These are phyloP conservation scores for Bretschneidera sinensis DNA, from an alignment of 345 rosid genomes.

Conservation along the genomic window DNA sequence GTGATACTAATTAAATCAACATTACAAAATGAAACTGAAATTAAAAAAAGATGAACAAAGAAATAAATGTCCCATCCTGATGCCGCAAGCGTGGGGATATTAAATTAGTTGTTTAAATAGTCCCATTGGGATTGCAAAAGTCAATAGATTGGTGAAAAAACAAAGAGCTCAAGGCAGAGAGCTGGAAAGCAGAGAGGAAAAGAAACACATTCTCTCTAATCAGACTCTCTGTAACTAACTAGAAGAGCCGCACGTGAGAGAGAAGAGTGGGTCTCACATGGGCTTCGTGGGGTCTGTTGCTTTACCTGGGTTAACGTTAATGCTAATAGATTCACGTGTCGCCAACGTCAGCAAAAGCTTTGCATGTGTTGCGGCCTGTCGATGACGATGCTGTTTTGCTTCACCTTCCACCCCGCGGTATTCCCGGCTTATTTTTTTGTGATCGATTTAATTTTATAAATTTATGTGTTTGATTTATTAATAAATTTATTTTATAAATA, in stretches of 20 bases:
- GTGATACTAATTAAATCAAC: background rate
- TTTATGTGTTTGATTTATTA: no score
- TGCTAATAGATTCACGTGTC: slow-evolving; percentile 42
- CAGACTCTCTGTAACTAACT: no score
- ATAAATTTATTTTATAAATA: no score
- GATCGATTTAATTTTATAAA: no score
- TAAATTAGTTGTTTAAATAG: background rate
- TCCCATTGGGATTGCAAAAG: slow-evolving; percentile 20
- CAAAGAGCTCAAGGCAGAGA: no score
- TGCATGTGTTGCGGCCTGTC: slow-evolving; percentile 50
- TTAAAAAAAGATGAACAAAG: background rate
- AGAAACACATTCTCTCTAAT: no score
- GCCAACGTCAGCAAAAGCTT: slow-evolving; percentile 27
- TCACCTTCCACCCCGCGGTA: slow-evolving; percentile 9
- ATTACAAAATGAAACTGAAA: no score
- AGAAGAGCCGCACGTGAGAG: slow-evolving; percentile 31
- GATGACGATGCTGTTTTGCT: slow-evolving; percentile 28
- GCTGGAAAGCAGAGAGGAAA: no score
- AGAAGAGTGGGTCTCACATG: slow-evolving; percentile 15
- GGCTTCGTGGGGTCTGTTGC: no score
- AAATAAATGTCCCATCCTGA: slow-evolving; percentile 5
- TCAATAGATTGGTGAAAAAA: slow-evolving; percentile 1
- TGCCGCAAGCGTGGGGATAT: slow-evolving; percentile 10
- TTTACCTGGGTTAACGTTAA: no score
- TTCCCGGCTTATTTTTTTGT: slow-evolving; percentile 17